A percentile compares a stretch with the other conserved stretches of the same genome.
Conservation (phyloP, 768 basidiomycete genomes). For the Heimioporus sp. region DNA sequence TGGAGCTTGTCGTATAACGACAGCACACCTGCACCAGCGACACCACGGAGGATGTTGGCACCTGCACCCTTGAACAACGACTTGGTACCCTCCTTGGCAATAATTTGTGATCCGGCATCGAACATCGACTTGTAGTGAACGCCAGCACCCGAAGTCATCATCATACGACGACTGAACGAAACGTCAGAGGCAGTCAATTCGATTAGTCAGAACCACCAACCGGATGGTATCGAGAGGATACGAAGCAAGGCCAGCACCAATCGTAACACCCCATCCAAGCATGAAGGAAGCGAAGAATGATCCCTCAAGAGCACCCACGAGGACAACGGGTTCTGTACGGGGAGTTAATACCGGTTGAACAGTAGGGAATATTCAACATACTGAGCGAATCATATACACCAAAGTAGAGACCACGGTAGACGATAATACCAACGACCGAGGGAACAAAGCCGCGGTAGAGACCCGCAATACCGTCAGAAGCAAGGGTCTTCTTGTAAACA, state of each 20-base stretch:
- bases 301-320: conserved; percentile 92
- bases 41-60: conserved; percentile 96
- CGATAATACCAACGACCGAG: conserved; percentile 98
- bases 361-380: conserved; percentile 42
- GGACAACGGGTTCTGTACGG: conserved; percentile 86
- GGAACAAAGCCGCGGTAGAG: conserved; percentile 99
- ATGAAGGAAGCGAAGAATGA: conserved; percentile 96
- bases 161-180: conserved; percentile 93
- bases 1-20: conserved; percentile 99
- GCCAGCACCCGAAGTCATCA: conserved; percentile 98
- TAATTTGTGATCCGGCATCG: conserved; percentile 91
- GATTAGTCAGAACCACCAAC: conserved; percentile 31
- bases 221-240: conserved; percentile 92
- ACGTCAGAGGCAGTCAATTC: conserved; percentile 4
- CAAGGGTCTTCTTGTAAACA: conserved; percentile 96
- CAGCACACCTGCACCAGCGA: conserved; percentile 99
- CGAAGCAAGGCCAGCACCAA: conserved; percentile 98
- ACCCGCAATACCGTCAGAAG: conserved; percentile 96
- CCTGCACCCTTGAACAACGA: conserved; percentile 99
- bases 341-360: conserved; percentile 25
- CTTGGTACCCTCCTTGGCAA: conserved; percentile 92
- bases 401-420: conserved; percentile 99
- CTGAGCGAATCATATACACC: conserved; percentile 95
- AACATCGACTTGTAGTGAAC: conserved; percentile 99
- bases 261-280: conserved; percentile 99